These are phyloP conservation scores for Paecilomyces variotii DNA, from an alignment of 2,329 filamentous ascomycete species.

Conservation along the genomic window DNA sequence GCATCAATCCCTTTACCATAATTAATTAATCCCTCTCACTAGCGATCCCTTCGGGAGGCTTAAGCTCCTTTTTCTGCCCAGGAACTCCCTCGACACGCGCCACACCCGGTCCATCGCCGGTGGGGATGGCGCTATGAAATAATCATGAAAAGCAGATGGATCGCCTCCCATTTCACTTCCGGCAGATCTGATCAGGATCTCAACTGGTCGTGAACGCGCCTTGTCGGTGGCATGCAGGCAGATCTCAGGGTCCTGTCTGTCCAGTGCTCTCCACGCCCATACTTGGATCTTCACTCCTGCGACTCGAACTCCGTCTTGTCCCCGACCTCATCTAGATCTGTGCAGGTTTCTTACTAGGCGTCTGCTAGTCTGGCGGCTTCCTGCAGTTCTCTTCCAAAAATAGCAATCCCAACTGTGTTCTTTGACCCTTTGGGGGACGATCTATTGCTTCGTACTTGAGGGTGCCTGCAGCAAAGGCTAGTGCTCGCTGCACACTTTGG, in stretches of 20 bases:
- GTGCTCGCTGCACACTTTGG: background rate
- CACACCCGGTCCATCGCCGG: constrained; percentile 1
- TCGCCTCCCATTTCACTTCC: background rate
- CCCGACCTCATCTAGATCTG: background rate
- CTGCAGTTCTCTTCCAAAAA: background rate
- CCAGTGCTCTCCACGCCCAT: background rate
- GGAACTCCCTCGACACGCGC: background rate
- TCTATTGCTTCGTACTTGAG: background rate
- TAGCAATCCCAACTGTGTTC: background rate
- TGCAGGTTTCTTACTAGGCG: background rate
- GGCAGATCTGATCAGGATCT: background rate
- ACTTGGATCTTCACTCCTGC: background rate
- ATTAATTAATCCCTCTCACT: background rate
- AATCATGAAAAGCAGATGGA: constrained; percentile 10
- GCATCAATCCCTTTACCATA: background rate
- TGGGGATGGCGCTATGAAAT: constrained; percentile 16
- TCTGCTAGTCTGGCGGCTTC: background rate
- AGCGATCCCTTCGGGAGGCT: background rate
- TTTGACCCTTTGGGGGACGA: background rate
- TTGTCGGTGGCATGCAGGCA: background rate
- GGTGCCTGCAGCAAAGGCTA: background rate
- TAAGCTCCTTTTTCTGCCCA: background rate
- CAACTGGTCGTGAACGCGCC: background rate
- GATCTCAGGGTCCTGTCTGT: background rate
- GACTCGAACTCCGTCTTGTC: background rate